Evolutionary conservation across 2,329 filamentous ascomycete species (phyloP).

Genomic region (Myriangium duriaei): DNA sequence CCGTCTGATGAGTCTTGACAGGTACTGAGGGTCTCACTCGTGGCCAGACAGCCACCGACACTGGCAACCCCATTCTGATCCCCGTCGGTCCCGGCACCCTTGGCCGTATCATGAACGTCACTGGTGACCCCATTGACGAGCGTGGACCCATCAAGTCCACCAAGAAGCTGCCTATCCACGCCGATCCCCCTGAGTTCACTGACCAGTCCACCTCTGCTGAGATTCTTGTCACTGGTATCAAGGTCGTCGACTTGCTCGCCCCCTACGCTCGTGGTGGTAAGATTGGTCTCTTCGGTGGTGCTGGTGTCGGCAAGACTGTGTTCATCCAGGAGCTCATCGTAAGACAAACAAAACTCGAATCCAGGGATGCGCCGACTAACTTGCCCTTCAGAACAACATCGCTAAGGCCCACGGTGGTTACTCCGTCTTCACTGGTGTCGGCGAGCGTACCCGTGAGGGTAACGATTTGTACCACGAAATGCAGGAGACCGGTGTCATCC

Average conservation of each 20-base stretch:
- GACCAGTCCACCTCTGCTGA: conserved; percentile 96
- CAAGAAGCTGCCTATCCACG: conserved; percentile 83
- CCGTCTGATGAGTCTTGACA: conserved; percentile 25
- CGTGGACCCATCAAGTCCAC: conserved; percentile 92
- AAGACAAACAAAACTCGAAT: conserved; percentile 23
- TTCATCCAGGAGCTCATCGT: conserved; percentile 99
- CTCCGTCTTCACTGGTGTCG: conserved; percentile 99
- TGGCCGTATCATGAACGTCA: conserved; percentile 99
- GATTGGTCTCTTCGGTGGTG: conserved; percentile 99
- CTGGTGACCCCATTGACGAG: conserved; percentile 99
- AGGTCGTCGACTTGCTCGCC: conserved; percentile 97
- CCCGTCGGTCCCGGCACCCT: conserved; percentile 88
- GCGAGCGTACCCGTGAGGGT: conserved; percentile 99
- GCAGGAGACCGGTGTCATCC: conserved; percentile 99
- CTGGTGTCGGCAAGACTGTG: conserved; percentile 99
- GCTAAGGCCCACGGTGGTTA: conserved; percentile 99
- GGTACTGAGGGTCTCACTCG: conserved; percentile 99
- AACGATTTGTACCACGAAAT: conserved; percentile 99
- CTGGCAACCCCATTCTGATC: conserved; percentile 89
- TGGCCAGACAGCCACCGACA: conserved; percentile 74
- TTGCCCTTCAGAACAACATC: conserved; percentile 73
- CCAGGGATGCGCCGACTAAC: conserved; percentile 17
- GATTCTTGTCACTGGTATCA: conserved; percentile 98
- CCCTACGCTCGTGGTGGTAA: conserved; percentile 99
- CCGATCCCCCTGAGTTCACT: conserved; percentile 79